Evolutionary conservation across 768 basidiomycete genomes (phyloP), one percentile per base, ranked within the genome.

Genomic region (Gymnopilus dilepis): DNA sequence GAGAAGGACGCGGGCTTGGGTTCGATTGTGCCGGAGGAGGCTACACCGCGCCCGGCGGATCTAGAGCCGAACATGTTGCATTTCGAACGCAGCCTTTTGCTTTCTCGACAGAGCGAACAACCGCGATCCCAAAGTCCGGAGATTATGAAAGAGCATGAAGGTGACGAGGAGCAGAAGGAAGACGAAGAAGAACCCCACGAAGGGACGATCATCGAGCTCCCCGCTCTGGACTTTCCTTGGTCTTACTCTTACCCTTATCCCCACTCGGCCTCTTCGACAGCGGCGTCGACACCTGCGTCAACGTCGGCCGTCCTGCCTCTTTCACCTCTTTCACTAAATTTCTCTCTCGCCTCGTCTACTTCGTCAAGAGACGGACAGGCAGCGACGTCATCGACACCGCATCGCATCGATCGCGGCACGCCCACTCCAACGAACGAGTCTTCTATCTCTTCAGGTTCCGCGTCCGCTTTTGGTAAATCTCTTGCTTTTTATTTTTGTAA

Each of bases 1-100:
- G 34, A 37, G 9, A 30, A 45, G 41, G 64, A 62, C 21, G 61
- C 60, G 22, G 43, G 60, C 11, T 38, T 43, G 41, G 53, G 45
- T 55, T 17, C 26, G 17, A 9, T 2, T 37, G 45, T n/a, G n/a
- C n/a, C 31, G 4, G 62, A 67, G 19, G 69, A 74, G 56, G 68
- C 65, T 28, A 74, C 73, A 0, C 73, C 73, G 8, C 71, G 72
- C 22, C 73, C 71, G n/a, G 34, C 70, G 11, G 63, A 70, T 55
- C 66, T 65, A 22, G 69, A 73, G 48, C 71, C 73, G 4, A 54
- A 54, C 2, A 51, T 68, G 21, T 59, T 69, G 26, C 66, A 59
- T 12, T 65, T 65, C n/a, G 67, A 69, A 31, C 56, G 58, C 26
- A 65, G 65, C 21, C 45, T 70, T 19, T 52, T 70, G 33, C 43